phyloP scores from a whole-genome alignment of 306 rosid species.

The Mimosa pudica region DNA sequence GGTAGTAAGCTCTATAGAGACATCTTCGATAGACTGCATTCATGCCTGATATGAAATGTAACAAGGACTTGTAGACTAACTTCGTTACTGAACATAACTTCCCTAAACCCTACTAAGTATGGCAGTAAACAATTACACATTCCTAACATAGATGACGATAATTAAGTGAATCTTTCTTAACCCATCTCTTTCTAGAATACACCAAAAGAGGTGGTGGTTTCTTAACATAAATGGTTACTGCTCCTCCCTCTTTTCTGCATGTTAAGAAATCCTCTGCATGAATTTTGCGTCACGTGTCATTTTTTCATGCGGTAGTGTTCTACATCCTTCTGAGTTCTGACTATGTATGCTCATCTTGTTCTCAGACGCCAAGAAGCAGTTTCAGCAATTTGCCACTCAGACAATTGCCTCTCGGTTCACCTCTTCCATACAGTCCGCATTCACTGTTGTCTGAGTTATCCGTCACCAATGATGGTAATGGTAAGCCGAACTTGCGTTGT shows the following conservation, averaged over 20 bases:
- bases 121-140: too few relatives aligned
- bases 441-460: slow-evolving; percentile 60
- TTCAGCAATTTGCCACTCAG: slow-evolving; percentile 82
- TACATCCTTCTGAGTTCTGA: background rate
- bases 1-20: too few relatives aligned
- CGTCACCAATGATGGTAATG: slow-evolving; percentile 17
- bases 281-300: background rate
- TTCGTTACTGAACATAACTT: too few relatives aligned
- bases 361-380: slow-evolving; percentile 85
- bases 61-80: too few relatives aligned
- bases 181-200: too few relatives aligned
- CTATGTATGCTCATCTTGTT: slow-evolving; percentile 31
- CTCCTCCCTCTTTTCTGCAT: background rate
- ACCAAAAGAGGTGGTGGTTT: too few relatives aligned
- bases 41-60: too few relatives aligned
- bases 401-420: slow-evolving; percentile 68
- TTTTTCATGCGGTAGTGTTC: background rate
- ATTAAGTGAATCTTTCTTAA: too few relatives aligned
- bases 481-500: slow-evolving; percentile 1
- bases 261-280: slow-evolving; percentile 3
- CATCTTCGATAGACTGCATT: too few relatives aligned
- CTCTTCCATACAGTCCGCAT: slow-evolving; percentile 79
- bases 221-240: too few relatives aligned
- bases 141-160: too few relatives aligned
- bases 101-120: too few relatives aligned